A percentile compares a stretch with the other conserved stretches of the same genome.
These are phyloP conservation scores for Gardenia jasminoides DNA, from an alignment of 257 asterid species.

Conservation along the genomic window DNA sequence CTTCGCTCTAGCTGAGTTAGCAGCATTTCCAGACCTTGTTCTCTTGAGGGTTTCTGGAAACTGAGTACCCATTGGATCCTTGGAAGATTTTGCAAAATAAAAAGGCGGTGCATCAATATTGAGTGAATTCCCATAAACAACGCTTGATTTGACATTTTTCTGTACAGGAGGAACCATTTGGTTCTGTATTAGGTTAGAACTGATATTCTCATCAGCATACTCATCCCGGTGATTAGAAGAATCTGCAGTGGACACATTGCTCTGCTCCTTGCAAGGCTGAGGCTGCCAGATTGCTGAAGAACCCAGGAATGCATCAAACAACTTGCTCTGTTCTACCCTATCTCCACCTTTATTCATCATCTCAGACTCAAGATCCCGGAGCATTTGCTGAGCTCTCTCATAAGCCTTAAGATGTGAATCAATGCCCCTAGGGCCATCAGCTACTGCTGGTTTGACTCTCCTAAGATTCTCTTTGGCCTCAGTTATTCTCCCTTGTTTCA, in stretches of 20 bases:
- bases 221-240: slow-evolving; percentile 26
- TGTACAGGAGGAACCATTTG: slow-evolving; percentile 24
- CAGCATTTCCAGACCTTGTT: slow-evolving; percentile 58
- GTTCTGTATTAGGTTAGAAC: slow-evolving; percentile 30
- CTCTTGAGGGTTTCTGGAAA: slow-evolving; percentile 59
- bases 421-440: slow-evolving; percentile 87
- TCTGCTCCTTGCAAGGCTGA: slow-evolving; percentile 78
- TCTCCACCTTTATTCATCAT: slow-evolving; percentile 58
- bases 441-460: slow-evolving; percentile 80
- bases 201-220: slow-evolving; percentile 68
- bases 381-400: slow-evolving; percentile 96
- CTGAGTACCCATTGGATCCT: slow-evolving; percentile 14
- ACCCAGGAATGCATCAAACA: slow-evolving; percentile 78
- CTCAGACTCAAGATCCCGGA: slow-evolving; percentile 83
- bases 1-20: slow-evolving; percentile 11
- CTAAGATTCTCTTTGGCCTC: slow-evolving; percentile 91
- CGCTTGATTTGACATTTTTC: slow-evolving; percentile 22
- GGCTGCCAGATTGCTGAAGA: slow-evolving; percentile 98
- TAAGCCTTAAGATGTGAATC: slow-evolving; percentile 97
- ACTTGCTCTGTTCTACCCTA: slow-evolving; percentile 65
- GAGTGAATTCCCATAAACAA: slow-evolving; percentile 40
- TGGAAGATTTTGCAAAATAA: slow-evolving; percentile 38
- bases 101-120: slow-evolving; percentile 78
- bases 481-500: slow-evolving; percentile 82
- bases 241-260: background rate